Conservation (phyloP, 208 protist species). For the Entamoeba histolytica region DNA sequence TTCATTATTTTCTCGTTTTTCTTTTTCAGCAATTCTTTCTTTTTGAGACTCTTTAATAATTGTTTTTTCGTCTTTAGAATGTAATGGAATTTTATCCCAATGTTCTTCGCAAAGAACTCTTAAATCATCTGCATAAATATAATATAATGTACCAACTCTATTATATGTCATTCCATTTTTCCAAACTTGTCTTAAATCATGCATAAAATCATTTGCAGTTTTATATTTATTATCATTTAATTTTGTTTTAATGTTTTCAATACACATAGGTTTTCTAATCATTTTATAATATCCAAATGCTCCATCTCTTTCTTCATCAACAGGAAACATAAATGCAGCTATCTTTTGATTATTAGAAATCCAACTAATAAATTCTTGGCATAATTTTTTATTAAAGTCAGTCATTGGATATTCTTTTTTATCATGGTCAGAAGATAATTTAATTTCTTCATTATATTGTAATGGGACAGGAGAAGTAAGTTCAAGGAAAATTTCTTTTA, state of each 20-base stretch:
- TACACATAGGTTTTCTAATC: neutral
- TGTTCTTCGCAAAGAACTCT: neutral
- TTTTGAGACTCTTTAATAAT: too few relatives aligned
- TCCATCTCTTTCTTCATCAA: neutral
- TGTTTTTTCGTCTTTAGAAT: neutral
- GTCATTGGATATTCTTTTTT: neutral
- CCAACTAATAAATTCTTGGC: neutral
- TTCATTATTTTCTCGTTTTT: neutral
- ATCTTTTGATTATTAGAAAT: neutral
- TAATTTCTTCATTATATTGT: neutral
- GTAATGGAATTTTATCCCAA: neutral
- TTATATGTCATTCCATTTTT: neutral
- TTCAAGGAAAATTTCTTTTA: neutral
- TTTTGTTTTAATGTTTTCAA: neutral
- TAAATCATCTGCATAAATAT: neutral
- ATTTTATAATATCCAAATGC: neutral
- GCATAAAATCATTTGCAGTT: neutral
- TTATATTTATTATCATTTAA: neutral
- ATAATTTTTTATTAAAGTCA: neutral
- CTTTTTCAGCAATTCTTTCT: neutral
- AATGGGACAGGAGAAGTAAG: neutral
- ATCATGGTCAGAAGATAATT: neutral
- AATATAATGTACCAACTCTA: neutral
- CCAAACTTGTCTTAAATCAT: neutral
- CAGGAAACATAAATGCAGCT: neutral